phyloP scores from a whole-genome alignment of 495 filamentous ascomycete species.

The Annulohypoxylon maeteangense region DNA sequence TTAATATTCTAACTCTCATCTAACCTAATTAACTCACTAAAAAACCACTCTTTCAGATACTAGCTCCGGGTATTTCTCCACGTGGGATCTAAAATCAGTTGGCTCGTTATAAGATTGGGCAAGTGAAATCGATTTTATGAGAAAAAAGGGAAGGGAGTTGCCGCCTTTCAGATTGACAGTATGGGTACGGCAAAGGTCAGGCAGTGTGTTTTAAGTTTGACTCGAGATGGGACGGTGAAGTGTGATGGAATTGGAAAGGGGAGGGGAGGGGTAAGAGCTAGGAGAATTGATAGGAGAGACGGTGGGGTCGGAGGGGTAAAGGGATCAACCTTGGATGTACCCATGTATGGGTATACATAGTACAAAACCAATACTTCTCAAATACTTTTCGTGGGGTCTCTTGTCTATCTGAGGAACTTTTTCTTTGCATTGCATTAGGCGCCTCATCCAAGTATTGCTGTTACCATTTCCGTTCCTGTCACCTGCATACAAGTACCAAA shows the following conservation, averaged over 20 bases:
- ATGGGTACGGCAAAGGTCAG: conserved; percentile 7
- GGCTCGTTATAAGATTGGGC: conserved; percentile 6
- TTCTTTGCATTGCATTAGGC: neutral
- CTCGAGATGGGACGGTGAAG: conserved; percentile 30
- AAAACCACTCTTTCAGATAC: conserved; percentile 9
- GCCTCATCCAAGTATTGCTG: neutral
- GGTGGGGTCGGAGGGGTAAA: conserved; percentile 39
- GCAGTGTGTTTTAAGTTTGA: conserved; percentile 36
- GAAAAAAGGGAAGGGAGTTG: conserved; percentile 15
- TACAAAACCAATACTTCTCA: neutral
- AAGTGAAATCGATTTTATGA: conserved; percentile 7
- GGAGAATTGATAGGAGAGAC: conserved; percentile 19
- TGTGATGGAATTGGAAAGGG: conserved; percentile 25
- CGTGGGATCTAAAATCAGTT: conserved; percentile 46
- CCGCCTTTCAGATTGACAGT: neutral
- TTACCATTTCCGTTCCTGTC: neutral
- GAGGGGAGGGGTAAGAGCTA: conserved; percentile 23
- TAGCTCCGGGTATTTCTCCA: conserved; percentile 32
- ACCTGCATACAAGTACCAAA: neutral
- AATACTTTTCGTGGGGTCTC: conserved; percentile 28
- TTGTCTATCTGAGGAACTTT: conserved; percentile 19
- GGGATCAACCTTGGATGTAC: conserved; percentile 10
- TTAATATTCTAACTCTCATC: conserved; percentile 10
- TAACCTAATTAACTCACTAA: conserved; percentile 8
- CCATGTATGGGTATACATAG: neutral